Conservation (phyloP, 139 green algal species). For the Tetraselmis striata region DNA sequence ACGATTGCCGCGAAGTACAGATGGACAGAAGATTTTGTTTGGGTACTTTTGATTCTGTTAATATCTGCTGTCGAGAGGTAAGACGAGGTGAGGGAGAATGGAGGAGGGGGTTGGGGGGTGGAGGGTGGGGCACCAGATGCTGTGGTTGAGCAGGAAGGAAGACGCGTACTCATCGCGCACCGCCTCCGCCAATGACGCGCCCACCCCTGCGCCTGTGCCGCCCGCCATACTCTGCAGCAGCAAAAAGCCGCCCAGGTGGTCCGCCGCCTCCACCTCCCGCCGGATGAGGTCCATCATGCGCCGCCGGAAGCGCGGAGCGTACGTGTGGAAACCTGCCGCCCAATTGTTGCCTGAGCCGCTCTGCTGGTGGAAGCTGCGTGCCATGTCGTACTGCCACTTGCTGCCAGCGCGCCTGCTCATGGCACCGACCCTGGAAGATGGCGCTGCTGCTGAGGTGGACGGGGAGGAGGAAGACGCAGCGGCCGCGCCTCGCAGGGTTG, state of each 20-base stretch:
- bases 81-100: too few relatives aligned
- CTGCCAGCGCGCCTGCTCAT: neutral
- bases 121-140: slow-evolving; percentile 55
- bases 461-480: too few relatives aligned
- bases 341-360: slow-evolving; percentile 83
- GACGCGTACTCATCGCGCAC: slow-evolving; percentile 63
- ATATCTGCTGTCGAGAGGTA: too few relatives aligned
- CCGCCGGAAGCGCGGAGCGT: slow-evolving; percentile 35
- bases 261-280: slow-evolving; percentile 62
- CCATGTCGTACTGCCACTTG: slow-evolving; percentile 49
- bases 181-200: slow-evolving; percentile 53
- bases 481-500: too few relatives aligned
- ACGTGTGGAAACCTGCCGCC: slow-evolving; percentile 62
- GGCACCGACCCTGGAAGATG: too few relatives aligned
- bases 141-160: slow-evolving; percentile 61
- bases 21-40: too few relatives aligned
- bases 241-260: slow-evolving; percentile 67
- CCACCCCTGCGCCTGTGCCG: slow-evolving; percentile 74
- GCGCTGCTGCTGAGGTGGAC: too few relatives aligned
- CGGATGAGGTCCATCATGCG: slow-evolving; percentile 46
- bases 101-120: too few relatives aligned
- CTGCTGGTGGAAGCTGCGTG: slow-evolving; percentile 36
- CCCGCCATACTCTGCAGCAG: slow-evolving; percentile 76
- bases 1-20: too few relatives aligned
- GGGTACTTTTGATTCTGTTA: too few relatives aligned